Evolutionary conservation across 352 stramenopile genomes (phyloP), one percentile per base, ranked within the genome.

Genomic region (Globisporangium nagaii): DNA sequence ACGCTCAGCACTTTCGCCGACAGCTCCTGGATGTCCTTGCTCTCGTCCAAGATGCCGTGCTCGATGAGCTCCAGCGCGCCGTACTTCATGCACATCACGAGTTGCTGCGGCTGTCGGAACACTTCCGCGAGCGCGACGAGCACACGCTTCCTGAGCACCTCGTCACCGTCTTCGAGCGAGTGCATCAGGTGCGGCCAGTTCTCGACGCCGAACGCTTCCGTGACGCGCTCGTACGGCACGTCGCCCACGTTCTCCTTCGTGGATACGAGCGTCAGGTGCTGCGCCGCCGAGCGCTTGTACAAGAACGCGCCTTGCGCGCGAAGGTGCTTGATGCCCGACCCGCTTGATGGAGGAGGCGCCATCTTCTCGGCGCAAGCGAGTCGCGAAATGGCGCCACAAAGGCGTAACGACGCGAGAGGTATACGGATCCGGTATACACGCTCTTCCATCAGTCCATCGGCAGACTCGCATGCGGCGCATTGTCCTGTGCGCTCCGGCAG

Each of bases 111-210:
- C 19, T 86, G 56, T 46, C 72, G 75, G 41, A 88, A 75, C n/a
- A 89, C 71, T 0, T 68, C 61, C 3, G 54, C 30, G 58, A 88
- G 69, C 4, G 73, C 67, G 9, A 59, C 53, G 36, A 91, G 60
- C 20, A 83, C 75, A 30, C 79, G 75, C 41, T 70, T 65, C 53
- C 73, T 63, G 35, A 89, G 64, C 19, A 65, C 47, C 0, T 73
- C 57, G 30, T 89, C 74, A 11, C 78, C 75, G 44, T 88, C 71
- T 10, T 68, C 59, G 11, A 91, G 68, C 24, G 69, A 64, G 51
- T 84, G 70, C 50, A 91, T 60, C 37, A 91, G 43, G 20, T 89
- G 74, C 32, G 81, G 74, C 47, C 79, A 86, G 61, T 91, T 88
- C 22, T 87, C 79, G 19, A 63, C 63, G 6, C 78, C 81, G 32